A percentile compares a stretch with the other conserved stretches of the same genome.
These are phyloP conservation scores for Colletotrichum shisoi DNA, from an alignment of 2,329 filamentous ascomycete genomes.

Conservation along the genomic window DNA sequence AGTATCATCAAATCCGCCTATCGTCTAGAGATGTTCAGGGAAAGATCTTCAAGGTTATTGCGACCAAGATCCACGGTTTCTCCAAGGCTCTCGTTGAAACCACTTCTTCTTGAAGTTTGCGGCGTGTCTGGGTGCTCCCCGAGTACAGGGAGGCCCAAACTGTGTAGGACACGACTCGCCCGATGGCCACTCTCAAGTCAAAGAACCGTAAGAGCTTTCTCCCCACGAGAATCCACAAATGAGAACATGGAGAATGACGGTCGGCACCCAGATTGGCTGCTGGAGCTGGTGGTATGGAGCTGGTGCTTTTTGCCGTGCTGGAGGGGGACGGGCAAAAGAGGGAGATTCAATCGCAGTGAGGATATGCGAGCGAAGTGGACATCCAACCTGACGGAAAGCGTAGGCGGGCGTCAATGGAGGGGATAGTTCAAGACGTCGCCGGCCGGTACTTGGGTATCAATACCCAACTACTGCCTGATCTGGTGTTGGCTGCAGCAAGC, in stretches of 20 bases:
- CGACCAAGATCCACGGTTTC: not conserved
- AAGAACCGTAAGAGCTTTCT: not conserved
- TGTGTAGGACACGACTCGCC: not conserved
- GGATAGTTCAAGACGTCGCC: conserved; percentile 2
- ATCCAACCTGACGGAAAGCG: not conserved
- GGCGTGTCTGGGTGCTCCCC: too few species aligned
- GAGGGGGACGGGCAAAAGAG: not conserved
- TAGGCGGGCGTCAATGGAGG: not conserved
- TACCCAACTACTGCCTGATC: conserved; percentile 25
- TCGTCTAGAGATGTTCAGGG: conserved; percentile 12
- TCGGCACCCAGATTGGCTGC: conserved; percentile 39
- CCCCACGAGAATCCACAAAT: conserved; percentile 26
- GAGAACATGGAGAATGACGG: conserved; percentile 40
- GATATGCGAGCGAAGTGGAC: conserved; percentile 2
- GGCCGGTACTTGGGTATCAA: conserved; percentile 30
- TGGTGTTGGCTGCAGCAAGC: conserved; percentile 26
- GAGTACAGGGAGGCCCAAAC: not conserved
- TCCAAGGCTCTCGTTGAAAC: not conserved
- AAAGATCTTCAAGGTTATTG: conserved; percentile 29
- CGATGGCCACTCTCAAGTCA: not conserved
- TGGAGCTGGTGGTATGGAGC: conserved; percentile 25
- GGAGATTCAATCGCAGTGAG: conserved; percentile 15
- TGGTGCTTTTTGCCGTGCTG: conserved; percentile 31
- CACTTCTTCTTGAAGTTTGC: not conserved
- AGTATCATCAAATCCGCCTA: conserved; percentile 24